phyloP scores from a whole-genome alignment of 192 early-diverging fungal species.

The Podila epicladia region DNA sequence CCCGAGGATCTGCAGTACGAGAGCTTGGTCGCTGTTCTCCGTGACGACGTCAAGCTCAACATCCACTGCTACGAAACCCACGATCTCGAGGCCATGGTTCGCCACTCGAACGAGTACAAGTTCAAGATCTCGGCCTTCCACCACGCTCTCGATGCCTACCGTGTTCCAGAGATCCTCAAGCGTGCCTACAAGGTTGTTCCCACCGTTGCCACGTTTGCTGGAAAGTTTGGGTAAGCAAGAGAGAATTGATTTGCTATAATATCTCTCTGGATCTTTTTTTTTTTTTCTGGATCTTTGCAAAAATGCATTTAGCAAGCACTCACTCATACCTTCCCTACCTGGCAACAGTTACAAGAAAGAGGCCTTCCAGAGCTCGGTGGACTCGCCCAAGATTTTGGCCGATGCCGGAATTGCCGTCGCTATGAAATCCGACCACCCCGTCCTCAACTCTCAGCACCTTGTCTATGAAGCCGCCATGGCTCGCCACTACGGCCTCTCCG shows the following conservation, averaged over 20 bases:
- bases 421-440: conserved; percentile 83
- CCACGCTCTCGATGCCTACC: conserved; percentile 82
- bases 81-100: conserved; percentile 79
- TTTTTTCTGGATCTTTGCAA: not conserved
- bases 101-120: conserved; percentile 76
- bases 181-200: conserved; percentile 66
- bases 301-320: no score
- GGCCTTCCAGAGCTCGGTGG: conserved; percentile 72
- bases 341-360: conserved; percentile 73
- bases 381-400: conserved; percentile 65
- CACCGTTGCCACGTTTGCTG: conserved; percentile 76
- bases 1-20: conserved; percentile 72
- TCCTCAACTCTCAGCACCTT: conserved; percentile 78
- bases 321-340: not conserved
- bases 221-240: conserved; percentile 57
- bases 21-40: conserved; percentile 68
- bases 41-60: conserved; percentile 76
- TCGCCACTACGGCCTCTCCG: conserved; percentile 74
- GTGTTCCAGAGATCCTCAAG: conserved; percentile 70
- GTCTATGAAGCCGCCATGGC: conserved; percentile 82
- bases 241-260: not conserved
- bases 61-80: conserved; percentile 77
- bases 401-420: conserved; percentile 79
- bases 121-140: conserved; percentile 81
- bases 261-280: no score